Percentiles rank a stretch among this genome's conserved stretches.
phyloP scores from a whole-genome alignment of 2,329 filamentous ascomycete species.

The Colletotrichum tabaci region DNA sequence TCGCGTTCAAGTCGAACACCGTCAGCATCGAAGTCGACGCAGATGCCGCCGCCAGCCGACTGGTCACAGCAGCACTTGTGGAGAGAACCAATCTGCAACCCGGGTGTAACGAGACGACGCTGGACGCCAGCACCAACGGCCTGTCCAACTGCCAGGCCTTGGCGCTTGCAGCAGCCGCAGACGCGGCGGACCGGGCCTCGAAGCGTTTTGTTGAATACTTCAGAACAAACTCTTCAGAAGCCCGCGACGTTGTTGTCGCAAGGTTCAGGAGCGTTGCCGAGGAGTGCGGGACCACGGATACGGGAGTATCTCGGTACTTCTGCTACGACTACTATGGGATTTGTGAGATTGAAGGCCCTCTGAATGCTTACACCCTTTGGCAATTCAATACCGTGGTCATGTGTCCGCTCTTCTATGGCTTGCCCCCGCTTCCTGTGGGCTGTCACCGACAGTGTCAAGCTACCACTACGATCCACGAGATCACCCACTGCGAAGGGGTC shows the following conservation, averaged over 20 bases:
- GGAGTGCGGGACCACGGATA: conserved; percentile 34
- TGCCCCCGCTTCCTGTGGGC: no score
- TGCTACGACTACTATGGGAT: no score
- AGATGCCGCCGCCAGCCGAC: conserved; percentile 13
- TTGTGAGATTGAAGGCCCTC: no score
- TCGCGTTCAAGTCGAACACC: conserved; percentile 42
- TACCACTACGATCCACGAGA: no score
- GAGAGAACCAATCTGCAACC: conserved; percentile 35
- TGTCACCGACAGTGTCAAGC: no score
- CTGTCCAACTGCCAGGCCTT: conserved; percentile 43
- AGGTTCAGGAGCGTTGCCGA: conserved; percentile 43
- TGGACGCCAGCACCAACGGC: conserved; percentile 32
- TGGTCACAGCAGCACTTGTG: conserved; percentile 19
- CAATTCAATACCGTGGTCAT: no score
- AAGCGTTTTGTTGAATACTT: conserved; percentile 46
- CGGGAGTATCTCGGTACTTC: no score
- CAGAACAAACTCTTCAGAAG: conserved; percentile 42
- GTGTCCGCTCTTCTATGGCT: no score
- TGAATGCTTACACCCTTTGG: no score
- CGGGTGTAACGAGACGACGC: neutral
- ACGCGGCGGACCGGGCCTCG: conserved; percentile 43
- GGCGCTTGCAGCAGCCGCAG: conserved; percentile 43
- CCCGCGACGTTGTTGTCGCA: conserved; percentile 41
- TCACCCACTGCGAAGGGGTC: no score
- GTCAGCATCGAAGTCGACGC: conserved; percentile 40